These are phyloP conservation scores for Candida awuae DNA, from an alignment of 805 yeast species.

Conservation along the genomic window DNA sequence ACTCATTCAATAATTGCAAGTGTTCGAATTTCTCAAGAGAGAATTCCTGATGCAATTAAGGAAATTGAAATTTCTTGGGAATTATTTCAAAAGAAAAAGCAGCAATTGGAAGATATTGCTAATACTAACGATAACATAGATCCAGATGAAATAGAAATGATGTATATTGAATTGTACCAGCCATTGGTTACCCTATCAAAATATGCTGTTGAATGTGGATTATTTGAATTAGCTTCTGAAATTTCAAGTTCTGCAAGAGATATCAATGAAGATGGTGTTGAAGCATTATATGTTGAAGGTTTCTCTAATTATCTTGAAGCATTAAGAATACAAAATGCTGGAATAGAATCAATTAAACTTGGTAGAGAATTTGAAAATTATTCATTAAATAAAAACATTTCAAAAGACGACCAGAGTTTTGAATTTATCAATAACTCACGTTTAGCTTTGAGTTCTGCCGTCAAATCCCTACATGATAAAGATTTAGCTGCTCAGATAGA, in stretches of 20 bases:
- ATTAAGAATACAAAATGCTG: slow-evolving; percentile 27
- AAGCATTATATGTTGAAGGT: slow-evolving; percentile 76
- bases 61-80: slow-evolving; percentile 70
- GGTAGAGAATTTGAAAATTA: slow-evolving; percentile 37
- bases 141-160: slow-evolving; percentile 36
- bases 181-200: slow-evolving; percentile 67
- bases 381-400: slow-evolving; percentile 18
- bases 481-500: slow-evolving; percentile 39
- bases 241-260: slow-evolving; percentile 62
- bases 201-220: slow-evolving; percentile 69
- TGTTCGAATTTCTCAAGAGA: slow-evolving; percentile 81
- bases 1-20: slow-evolving; percentile 77
- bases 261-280: slow-evolving; percentile 78
- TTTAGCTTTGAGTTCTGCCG: slow-evolving; percentile 32
- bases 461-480: slow-evolving; percentile 27
- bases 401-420: slow-evolving; percentile 26
- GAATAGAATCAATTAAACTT: slow-evolving; percentile 15
- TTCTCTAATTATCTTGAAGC: slow-evolving; percentile 53
- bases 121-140: slow-evolving; percentile 28
- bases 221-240: slow-evolving; percentile 57
- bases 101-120: slow-evolving; percentile 34
- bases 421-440: slow-evolving; percentile 30
- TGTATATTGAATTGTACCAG: slow-evolving; percentile 60
- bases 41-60: slow-evolving; percentile 59
- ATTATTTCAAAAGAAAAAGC: slow-evolving; percentile 48